These are phyloP conservation scores for Nicotiana sylvestris DNA, from an alignment of 257 asterid genomes.

Conservation along the genomic window DNA sequence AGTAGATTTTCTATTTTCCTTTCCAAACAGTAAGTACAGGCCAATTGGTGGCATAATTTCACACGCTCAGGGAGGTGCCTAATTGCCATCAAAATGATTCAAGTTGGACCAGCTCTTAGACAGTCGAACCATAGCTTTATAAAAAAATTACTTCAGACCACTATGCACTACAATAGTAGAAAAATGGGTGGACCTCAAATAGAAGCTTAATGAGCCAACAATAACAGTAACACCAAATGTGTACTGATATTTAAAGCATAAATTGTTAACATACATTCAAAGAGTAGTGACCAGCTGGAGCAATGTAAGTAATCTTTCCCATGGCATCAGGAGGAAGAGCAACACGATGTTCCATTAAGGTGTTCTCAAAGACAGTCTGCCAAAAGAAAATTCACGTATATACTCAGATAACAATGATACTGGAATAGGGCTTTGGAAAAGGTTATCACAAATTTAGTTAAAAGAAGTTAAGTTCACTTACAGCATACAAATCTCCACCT, in stretches of 20 bases:
- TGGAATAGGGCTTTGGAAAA: background rate
- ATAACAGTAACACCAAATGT: background rate
- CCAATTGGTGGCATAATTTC: background rate
- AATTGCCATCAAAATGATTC: slow-evolving; percentile 12
- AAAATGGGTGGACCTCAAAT: background rate
- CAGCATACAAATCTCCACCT: slow-evolving; percentile 95
- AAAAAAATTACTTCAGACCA: background rate
- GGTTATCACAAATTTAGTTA: background rate
- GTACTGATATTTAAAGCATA: background rate
- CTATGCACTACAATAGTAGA: background rate
- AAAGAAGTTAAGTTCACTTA: slow-evolving; percentile 34
- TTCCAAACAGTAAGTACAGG: background rate
- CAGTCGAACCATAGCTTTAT: background rate
- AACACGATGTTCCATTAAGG: slow-evolving; percentile 78
- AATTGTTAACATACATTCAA: slow-evolving; percentile 52
- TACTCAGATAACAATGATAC: background rate
- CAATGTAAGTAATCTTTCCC: slow-evolving; percentile 92
- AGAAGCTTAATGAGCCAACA: slow-evolving; percentile 5
- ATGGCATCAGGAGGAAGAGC: slow-evolving; percentile 96
- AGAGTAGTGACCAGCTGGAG: slow-evolving; percentile 93
- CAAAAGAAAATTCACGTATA: slow-evolving; percentile 12
- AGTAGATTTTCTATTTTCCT: background rate
- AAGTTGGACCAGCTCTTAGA: background rate
- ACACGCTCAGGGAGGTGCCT: slow-evolving; percentile 4
- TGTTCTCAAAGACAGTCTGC: slow-evolving; percentile 89